Percentiles rank a stretch among this genome's conserved stretches.
These are phyloP conservation scores for Ceratocystis lukuohia DNA, from an alignment of 2,329 filamentous ascomycete species.

Conservation along the genomic window DNA sequence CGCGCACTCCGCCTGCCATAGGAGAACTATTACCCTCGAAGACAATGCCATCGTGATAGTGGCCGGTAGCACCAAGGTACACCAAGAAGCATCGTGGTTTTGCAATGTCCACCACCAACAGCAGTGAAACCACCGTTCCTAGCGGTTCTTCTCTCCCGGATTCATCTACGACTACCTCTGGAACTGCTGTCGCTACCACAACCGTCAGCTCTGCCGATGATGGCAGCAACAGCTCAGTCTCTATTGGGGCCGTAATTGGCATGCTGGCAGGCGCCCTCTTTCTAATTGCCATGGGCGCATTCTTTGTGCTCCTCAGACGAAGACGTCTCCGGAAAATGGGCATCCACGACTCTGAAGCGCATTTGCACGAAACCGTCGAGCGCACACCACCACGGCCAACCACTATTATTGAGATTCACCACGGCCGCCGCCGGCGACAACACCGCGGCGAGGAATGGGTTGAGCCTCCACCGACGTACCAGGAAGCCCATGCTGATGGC, in stretches of 20 bases:
- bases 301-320: conserved; percentile 16
- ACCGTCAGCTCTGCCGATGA: background rate
- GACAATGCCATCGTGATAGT: background rate
- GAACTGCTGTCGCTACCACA: background rate
- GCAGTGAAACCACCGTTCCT: background rate
- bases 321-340: conserved; percentile 15
- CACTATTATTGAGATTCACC: conserved; percentile 17
- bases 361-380: conserved; percentile 15
- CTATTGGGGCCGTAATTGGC: conserved; percentile 12
- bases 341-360: conserved; percentile 16
- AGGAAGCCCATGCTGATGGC: conserved; percentile 18
- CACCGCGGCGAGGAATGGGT: conserved; percentile 16
- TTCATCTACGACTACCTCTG: background rate
- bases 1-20: background rate
- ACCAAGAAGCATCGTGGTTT: background rate
- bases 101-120: conserved; percentile 1
- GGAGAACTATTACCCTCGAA: background rate
- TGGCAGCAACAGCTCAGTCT: background rate
- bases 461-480: conserved; percentile 17
- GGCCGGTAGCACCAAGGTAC: background rate
- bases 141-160: background rate
- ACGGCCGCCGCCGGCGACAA: conserved; percentile 10
- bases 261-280: conserved; percentile 10
- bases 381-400: conserved; percentile 6
- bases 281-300: conserved; percentile 15